Conservation (phyloP, 306 rosid genomes). For the Prinsepia uniflora region DNA sequence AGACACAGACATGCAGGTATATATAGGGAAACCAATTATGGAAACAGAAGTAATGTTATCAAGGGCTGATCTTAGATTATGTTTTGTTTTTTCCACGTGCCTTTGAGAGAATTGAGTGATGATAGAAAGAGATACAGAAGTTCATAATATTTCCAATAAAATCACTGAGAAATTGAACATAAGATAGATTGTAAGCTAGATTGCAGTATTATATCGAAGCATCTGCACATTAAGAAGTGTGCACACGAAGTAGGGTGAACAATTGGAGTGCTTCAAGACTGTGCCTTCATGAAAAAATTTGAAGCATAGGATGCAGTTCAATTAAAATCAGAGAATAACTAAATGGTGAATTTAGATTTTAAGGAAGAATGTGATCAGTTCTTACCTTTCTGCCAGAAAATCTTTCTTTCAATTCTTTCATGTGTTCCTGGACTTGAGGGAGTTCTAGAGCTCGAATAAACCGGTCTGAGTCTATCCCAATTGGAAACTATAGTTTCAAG, state of each 20-base stretch:
- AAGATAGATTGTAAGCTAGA: too few species aligned
- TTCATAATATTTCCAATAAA: too few species aligned
- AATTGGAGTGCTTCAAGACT: not conserved
- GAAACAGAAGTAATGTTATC: too few species aligned
- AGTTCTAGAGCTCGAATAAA: constrained; percentile 79
- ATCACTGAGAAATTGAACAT: too few species aligned
- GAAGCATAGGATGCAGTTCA: not conserved
- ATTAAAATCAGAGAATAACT: not conserved
- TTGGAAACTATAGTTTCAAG: constrained; percentile 74
- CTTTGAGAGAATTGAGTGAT: too few species aligned
- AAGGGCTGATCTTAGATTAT: too few species aligned
- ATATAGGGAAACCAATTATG: too few species aligned
- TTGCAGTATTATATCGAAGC: too few species aligned
- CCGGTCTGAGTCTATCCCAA: constrained; percentile 88
- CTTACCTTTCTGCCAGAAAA: constrained; percentile 86
- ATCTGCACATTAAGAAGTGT: not conserved
- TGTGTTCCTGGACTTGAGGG: constrained; percentile 79
- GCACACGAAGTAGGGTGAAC: not conserved
- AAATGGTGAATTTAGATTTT: constrained; percentile 3
- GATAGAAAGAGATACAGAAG: too few species aligned
- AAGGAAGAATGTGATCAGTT: constrained; percentile 7
- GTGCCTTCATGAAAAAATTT: not conserved
- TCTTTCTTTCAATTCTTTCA: constrained; percentile 79
- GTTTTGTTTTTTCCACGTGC: too few species aligned
- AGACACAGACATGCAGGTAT: too few species aligned